phyloP scores from a whole-genome alignment of 2,329 filamentous ascomycete genomes.

The Amesomyces nigricolor region DNA sequence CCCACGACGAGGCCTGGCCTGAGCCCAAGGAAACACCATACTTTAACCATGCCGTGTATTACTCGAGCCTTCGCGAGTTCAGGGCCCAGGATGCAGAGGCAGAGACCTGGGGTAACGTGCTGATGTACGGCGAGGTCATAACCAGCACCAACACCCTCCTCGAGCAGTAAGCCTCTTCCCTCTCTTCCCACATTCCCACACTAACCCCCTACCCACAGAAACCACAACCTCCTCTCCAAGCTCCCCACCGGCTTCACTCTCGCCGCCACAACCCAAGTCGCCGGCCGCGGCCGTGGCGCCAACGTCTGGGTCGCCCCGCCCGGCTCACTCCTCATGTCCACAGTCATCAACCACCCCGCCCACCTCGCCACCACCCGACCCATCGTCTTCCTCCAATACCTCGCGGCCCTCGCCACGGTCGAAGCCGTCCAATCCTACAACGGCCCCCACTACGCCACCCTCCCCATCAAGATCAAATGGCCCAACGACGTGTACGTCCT shows the following conservation, averaged over 20 bases:
- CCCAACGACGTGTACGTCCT: slow-evolving; percentile 88
- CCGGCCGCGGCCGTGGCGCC: slow-evolving; percentile 78
- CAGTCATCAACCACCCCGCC: slow-evolving; percentile 76
- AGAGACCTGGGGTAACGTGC: slow-evolving; percentile 64
- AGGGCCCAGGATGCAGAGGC: slow-evolving; percentile 51
- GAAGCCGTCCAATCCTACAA: slow-evolving; percentile 78
- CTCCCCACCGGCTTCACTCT: slow-evolving; percentile 84
- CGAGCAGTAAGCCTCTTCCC: slow-evolving; percentile 60
- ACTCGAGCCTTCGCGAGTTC: slow-evolving; percentile 63
- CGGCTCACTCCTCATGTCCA: slow-evolving; percentile 82
- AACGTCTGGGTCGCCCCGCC: slow-evolving; percentile 95
- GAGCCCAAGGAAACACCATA: slow-evolving; percentile 68
- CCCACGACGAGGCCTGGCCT: slow-evolving; percentile 65
- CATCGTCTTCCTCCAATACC: slow-evolving; percentile 89
- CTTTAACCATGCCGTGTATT: slow-evolving; percentile 81
- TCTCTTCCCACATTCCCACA: background rate
- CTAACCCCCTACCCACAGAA: slow-evolving; percentile 44
- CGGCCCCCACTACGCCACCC: slow-evolving; percentile 56
- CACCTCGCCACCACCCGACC: slow-evolving; percentile 66
- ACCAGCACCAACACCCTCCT: slow-evolving; percentile 92
- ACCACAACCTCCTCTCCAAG: slow-evolving; percentile 66
- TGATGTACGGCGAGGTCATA: slow-evolving; percentile 87
- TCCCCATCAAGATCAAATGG: slow-evolving; percentile 91
- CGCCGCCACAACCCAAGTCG: slow-evolving; percentile 80
- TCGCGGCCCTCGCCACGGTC: slow-evolving; percentile 81